Evolutionary conservation across 2,329 filamentous ascomycete species (phyloP), one percentile per base, ranked within the genome.

Genomic region (Fusarium domesticum): DNA sequence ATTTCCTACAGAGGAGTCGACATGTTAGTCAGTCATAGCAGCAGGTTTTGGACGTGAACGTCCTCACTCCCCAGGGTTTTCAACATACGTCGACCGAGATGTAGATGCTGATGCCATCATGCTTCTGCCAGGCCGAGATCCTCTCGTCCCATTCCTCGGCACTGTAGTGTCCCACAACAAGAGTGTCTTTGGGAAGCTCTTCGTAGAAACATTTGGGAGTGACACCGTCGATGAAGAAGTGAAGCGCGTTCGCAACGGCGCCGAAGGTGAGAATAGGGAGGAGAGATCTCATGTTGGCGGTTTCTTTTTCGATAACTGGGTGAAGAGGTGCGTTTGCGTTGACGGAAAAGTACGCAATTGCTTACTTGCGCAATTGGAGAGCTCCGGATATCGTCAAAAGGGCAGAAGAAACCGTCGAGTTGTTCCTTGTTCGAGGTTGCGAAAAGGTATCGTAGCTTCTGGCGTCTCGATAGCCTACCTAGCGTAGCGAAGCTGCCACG

Each of bases 191-290:
- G 56, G 93, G 91, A 47, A 98, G 80, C 70, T 97, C 92, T 74
- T 98, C 93, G 73, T 87, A 95, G 82, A 98, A 98, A 73, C 93
- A 98, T 74, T 95, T 96, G 57, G 89, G 85, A 54, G 81, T 74
- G 38, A 80, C 79, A 62, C 87, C 88, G 67, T 97, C 90, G 68
- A 97, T 84, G 76, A 87, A 97, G 78, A 98, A 95, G 82, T 95
- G 92, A 47, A 98, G 80, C 44, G 91, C 90, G 65, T 90, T 86
- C 51, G 86, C 82, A 48, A 78, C 71, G 44, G 76, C 71, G 68
- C 73, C 72, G 68, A 91, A 74, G 50, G 85, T 76, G 62, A 89
- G 75, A 56, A 89, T 69, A 47, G 86, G 70, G 50, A 87, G 72
- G 62, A 87, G 68, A 48, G 73, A 64, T 66, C 76, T 79, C 81